Evolutionary conservation across 192 early-diverging fungal genomes (phyloP), one percentile per base, ranked within the genome.

Genomic region (Umbelopsis sp.): DNA sequence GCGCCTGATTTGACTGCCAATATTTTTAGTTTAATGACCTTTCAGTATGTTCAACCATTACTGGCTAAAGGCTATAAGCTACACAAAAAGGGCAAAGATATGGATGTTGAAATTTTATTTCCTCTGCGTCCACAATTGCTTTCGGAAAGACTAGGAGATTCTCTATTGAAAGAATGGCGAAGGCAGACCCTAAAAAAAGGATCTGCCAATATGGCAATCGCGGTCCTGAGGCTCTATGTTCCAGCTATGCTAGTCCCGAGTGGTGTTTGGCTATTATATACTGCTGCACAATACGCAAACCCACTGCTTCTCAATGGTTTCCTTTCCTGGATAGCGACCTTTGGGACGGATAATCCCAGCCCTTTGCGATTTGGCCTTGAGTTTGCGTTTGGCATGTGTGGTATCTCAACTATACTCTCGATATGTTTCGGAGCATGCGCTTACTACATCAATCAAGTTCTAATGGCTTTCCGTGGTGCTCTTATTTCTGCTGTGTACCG

Each of bases 401-500:
- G 76, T 65, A 69, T 72, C 0, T 68, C 71, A 0, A 4, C 77
- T 27, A 27, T 70, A 18, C 71, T 64, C 25, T 68, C 79, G 4
- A 53, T 74, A 21, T 77, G 74, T 33, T 68, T 74, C 49, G 72
- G 55, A 2, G 72, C 74, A 35, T 80, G 67, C 55, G 66, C 66
- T 46, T 74, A 74, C 46, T 27, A 47, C 13, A 68, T 70, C 48
- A 77, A 77, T 49, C 76, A 80, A 25, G 66, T 69, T 6, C 69
- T 75, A 47, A 50, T 80, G 27, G 75, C 76, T 46, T 48, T 70
- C 23, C 69, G 80, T 35, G 73, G 71, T 0, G 80, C 80, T 0
- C 67, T 78, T 51, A 82, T 82, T 27, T 67, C 73, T 16, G 75
- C 78, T 66, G 69, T 82, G 27, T 82, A 82, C 52, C 77, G 71